Conservation (phyloP, 1,139 yeast genomes). For the Yamadazyma sp. region DNA sequence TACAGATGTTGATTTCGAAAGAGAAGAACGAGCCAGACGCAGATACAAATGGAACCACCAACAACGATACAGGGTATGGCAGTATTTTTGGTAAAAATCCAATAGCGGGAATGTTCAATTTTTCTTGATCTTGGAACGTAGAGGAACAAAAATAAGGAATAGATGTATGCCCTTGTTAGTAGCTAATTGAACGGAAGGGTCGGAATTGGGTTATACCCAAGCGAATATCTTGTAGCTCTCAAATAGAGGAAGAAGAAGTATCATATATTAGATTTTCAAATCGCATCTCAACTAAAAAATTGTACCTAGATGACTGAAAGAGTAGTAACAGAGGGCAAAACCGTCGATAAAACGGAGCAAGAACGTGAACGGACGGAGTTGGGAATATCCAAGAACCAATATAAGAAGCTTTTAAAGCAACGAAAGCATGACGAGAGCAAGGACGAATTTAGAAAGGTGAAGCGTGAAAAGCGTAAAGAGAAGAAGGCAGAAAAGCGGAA, state of each 20-base stretch:
- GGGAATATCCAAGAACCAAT: conserved; percentile 61
- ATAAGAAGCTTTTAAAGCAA: conserved; percentile 68
- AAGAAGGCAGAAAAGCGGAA: conserved; percentile 26
- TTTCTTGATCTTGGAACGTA: no score
- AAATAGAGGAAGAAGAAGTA: not conserved
- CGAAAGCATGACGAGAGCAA: conserved; percentile 65
- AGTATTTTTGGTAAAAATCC: conserved; percentile 9
- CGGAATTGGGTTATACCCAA: no score
- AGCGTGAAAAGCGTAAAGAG: conserved; percentile 56
- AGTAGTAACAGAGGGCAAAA: conserved; percentile 2
- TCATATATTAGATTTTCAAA: not conserved
- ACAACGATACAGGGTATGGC: not conserved
- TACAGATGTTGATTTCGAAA: conserved; percentile 36
- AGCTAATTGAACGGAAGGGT: no score
- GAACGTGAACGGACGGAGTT: conserved; percentile 14
- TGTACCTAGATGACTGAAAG: conserved; percentile 1
- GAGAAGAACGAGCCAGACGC: conserved; percentile 17
- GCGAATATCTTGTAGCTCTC: not conserved
- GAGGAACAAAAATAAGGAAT: no score
- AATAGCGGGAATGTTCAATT: conserved; percentile 3
- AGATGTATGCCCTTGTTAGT: no score
- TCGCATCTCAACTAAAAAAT: conserved; percentile 1
- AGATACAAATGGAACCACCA: not conserved
- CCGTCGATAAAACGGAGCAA: conserved; percentile 12
- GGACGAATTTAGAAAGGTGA: conserved; percentile 51